Base-by-base conservation (phyloP, 2,329 filamentous ascomycete species). In the Beauveria australis region DNA sequence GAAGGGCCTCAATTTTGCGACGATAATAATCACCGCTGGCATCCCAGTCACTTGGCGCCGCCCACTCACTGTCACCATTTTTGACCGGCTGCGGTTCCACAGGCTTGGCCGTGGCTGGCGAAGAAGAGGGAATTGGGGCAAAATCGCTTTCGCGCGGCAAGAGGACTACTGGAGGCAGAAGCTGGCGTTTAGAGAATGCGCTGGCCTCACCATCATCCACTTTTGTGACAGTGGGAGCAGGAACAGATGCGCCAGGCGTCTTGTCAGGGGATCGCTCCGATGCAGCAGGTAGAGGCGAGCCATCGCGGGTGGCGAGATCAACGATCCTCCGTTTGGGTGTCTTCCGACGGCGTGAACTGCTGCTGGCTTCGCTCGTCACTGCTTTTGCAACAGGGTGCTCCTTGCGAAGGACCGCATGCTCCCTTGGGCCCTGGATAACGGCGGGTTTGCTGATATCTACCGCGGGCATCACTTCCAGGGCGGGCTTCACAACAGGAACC, bases 1-100 rank as follows among this genome's bases (percentile, higher is more conserved):
- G 88, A 59, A 97, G 76, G 3, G 89, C 86, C 73, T 96, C 92
- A 59, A 97, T 88, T 73, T 94, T 94, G 71, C 89, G 89, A 61
- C 89, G 86, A 73, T 96, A 97, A 8, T 90, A 78, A 68, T 94
- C 90, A 59, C 89, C 88, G 62, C 84, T 83, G 48, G 84, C 76
- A 62, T 86, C 85, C 82, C 87, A 90, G 62, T 88, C 81, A 51
- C 79, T 76, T 10, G 56, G 37, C n/a, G 56, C 37, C 5, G 48
- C 16, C 56, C 56, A 59, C 33, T 53, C 56, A 41, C 48, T 59
- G 56, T 59, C 48, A 10, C 22, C 56, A 22, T n/a, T 28, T 2
- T 16, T 52, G 37, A 26, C 19, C 10, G 44, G 26, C 44, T 48
- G 47, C 8, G 73, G 53, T 12, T 69, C 52, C 49, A 68, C 61